A percentile compares a stretch with the other conserved stretches of the same genome.
phyloP scores from a whole-genome alignment of 164 flowering plant genomes.

The Tinospora cordifolia region DNA sequence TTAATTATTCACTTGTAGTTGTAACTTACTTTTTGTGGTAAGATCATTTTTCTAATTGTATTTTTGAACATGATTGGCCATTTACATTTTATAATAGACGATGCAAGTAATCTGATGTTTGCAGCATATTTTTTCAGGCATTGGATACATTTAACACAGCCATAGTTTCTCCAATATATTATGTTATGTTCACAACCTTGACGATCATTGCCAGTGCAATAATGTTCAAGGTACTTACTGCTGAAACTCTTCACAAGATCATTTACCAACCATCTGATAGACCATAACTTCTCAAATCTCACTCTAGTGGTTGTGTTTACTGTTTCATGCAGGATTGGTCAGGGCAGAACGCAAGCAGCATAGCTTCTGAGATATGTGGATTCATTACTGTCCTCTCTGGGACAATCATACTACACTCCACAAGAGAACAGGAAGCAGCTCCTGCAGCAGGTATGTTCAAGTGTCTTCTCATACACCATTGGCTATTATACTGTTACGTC shows the following conservation, averaged over 20 bases:
- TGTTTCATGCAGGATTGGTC: constrained; percentile 68
- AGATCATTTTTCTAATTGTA: not conserved
- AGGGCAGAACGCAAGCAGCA: constrained; percentile 68
- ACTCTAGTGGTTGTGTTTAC: constrained; percentile 1
- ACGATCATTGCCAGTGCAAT: constrained; percentile 84
- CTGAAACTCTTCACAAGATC: not conserved
- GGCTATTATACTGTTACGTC: not conserved
- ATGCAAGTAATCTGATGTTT: constrained; percentile 7
- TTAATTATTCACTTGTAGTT: no score
- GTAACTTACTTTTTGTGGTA: not conserved
- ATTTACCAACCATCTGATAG: not conserved
- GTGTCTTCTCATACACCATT: not conserved
- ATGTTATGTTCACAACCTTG: constrained; percentile 90
- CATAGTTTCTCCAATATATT: constrained; percentile 89
- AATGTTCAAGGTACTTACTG: constrained; percentile 76
- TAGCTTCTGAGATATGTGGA: constrained; percentile 90
- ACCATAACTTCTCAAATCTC: not conserved
- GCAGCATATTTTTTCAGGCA: constrained; percentile 42
- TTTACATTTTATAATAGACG: not conserved
- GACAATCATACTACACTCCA: constrained; percentile 77
- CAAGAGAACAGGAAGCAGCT: constrained; percentile 63
- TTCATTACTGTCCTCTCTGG: constrained; percentile 83
- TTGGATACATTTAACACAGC: constrained; percentile 87
- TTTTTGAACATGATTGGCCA: not conserved
- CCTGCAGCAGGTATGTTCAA: constrained; percentile 41